phyloP scores from a whole-genome alignment of 1,284 basidiomycete species.

The Papiliotrema nemorosa region DNA sequence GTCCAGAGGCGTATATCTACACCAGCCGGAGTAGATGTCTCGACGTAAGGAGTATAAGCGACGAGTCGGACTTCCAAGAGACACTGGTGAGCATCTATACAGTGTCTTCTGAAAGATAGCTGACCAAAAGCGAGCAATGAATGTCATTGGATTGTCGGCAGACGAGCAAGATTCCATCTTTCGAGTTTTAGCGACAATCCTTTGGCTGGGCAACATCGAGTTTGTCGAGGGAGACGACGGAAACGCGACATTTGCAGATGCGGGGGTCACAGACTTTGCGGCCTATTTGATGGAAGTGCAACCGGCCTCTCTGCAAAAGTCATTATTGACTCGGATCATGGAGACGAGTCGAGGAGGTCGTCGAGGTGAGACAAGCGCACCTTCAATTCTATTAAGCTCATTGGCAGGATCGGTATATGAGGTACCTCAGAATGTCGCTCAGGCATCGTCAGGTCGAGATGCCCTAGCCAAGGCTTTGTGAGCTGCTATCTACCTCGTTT shows the following conservation, averaged over 20 bases:
- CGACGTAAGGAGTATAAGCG: slow-evolving; percentile 87
- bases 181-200: slow-evolving; percentile 83
- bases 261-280: slow-evolving; percentile 90
- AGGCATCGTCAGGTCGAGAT: slow-evolving; percentile 83
- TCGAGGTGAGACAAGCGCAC: slow-evolving; percentile 57
- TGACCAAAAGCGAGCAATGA: slow-evolving; percentile 76
- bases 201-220: slow-evolving; percentile 96
- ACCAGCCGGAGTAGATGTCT: slow-evolving; percentile 89
- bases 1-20: slow-evolving; percentile 92
- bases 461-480: slow-evolving; percentile 87
- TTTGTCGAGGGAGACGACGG: slow-evolving; percentile 87
- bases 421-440: slow-evolving; percentile 90
- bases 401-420: slow-evolving; percentile 76
- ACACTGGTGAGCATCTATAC: slow-evolving; percentile 67
- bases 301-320: slow-evolving; percentile 73
- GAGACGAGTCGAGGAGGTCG: slow-evolving; percentile 91
- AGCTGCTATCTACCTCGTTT: slow-evolving; percentile 7
- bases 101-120: background rate
- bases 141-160: slow-evolving; percentile 76
- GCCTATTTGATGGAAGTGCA: slow-evolving; percentile 93
- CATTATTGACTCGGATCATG: slow-evolving; percentile 77
- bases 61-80: slow-evolving; percentile 79
- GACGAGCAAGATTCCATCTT: slow-evolving; percentile 92
- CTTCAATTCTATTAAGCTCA: slow-evolving; percentile 5
- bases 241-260: slow-evolving; percentile 76